Conservation (phyloP, 257 asterid species). For the Solanum lycopersicoides region DNA sequence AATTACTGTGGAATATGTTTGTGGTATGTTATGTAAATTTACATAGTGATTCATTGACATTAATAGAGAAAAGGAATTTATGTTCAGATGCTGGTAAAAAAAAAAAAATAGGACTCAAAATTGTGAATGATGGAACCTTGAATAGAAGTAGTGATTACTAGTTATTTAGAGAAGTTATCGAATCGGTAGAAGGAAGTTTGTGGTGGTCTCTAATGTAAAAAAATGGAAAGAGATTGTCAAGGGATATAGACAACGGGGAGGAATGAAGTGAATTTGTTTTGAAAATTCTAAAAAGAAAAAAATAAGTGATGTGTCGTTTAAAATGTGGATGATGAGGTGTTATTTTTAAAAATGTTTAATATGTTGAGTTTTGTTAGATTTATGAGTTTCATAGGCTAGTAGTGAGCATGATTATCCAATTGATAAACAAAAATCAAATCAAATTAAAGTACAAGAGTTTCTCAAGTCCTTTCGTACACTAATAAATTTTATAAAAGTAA, state of each 20-base stretch:
- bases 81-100: background rate
- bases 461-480: too few species aligned
- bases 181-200: too few species aligned
- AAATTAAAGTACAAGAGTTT: too few species aligned
- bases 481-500: too few species aligned
- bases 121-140: background rate
- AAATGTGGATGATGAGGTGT: rapidly evolving
- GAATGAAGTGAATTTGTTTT: background rate
- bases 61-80: background rate
- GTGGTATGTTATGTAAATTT: background rate
- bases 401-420: too few species aligned
- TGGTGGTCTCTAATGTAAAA: too few species aligned
- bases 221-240: background rate
- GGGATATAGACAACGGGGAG: background rate
- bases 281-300: too few species aligned
- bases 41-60: background rate
- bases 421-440: too few species aligned
- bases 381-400: background rate
- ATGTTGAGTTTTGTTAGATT: background rate
- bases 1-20: too few species aligned
- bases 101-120: background rate
- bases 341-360: too few species aligned
- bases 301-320: background rate
- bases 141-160: background rate
- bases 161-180: background rate